Percentiles rank a stretch among this genome's conserved stretches.
These are phyloP conservation scores for Diaporthe caulivora DNA, from an alignment of 2,329 filamentous ascomycete species.

Conservation along the genomic window DNA sequence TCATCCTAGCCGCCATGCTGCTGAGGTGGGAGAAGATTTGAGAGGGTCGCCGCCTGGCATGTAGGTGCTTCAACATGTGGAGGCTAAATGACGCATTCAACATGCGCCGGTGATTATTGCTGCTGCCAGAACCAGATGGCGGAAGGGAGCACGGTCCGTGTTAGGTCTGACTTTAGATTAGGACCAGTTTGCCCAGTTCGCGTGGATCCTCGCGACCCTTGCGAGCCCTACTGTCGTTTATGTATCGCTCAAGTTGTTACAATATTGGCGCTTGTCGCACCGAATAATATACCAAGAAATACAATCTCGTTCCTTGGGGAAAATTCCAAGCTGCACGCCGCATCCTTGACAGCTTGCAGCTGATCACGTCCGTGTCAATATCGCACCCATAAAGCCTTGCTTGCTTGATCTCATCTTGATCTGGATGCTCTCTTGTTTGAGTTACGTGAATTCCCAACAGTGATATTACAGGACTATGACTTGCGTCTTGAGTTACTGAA, in stretches of 20 bases:
- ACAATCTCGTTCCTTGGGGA: background rate
- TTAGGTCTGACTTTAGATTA: background rate
- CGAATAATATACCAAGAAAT: conserved; percentile 15
- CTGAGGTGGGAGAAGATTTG: conserved; percentile 56
- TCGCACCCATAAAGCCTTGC: too few species aligned
- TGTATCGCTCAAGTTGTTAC: background rate
- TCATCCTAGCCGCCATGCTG: conserved; percentile 69
- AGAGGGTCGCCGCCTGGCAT: background rate
- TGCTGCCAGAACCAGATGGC: background rate
- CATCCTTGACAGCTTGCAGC: background rate
- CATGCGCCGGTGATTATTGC: background rate
- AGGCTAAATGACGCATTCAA: background rate
- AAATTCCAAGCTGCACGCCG: background rate
- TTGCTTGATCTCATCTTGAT: background rate
- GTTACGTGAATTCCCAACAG: background rate
- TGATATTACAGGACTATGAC: background rate
- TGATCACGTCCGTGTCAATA: background rate
- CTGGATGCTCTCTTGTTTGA: background rate
- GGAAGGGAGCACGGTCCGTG: background rate
- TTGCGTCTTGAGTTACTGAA: too few species aligned
- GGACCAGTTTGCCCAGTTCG: background rate
- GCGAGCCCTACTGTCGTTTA: background rate
- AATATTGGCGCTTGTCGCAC: background rate
- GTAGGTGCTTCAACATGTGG: background rate
- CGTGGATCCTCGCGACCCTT: background rate